Conservation (phyloP, 306 rosid species). For the Cicer judaicum region DNA sequence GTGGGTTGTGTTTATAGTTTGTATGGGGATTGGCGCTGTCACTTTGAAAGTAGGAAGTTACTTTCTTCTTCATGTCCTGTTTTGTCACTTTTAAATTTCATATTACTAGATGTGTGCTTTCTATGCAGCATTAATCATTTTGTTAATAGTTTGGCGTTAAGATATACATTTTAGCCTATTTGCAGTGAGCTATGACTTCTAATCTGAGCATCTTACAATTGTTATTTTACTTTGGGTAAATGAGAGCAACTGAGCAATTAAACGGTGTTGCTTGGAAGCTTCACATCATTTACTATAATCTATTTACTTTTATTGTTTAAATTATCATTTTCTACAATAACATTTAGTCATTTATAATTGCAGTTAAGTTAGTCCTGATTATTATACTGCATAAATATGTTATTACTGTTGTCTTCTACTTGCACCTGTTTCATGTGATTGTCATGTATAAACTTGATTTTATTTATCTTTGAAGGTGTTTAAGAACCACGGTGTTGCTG, state of each 20-base stretch:
- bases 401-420: constrained; percentile 14
- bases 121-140: background rate
- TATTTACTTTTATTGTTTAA: background rate
- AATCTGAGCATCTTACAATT: background rate
- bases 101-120: background rate
- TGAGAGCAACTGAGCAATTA: constrained; percentile 24
- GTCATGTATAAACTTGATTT: constrained; percentile 25
- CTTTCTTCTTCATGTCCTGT: background rate
- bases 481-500: constrained; percentile 84
- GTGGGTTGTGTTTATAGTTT: background rate
- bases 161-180: background rate
- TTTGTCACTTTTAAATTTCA: background rate
- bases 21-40: background rate
- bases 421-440: constrained; percentile 14
- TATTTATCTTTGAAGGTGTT: constrained; percentile 59
- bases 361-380: constrained; percentile 2
- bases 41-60: background rate
- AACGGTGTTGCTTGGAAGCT: constrained; percentile 1
- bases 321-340: constrained; percentile 2
- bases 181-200: constrained; percentile 12
- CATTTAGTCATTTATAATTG: background rate
- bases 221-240: constrained; percentile 8
- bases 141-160: background rate
- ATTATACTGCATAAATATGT: background rate
- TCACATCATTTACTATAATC: constrained; percentile 12